Conservation (phyloP, 2,329 filamentous ascomycete genomes). For the Shiraia sp. region DNA sequence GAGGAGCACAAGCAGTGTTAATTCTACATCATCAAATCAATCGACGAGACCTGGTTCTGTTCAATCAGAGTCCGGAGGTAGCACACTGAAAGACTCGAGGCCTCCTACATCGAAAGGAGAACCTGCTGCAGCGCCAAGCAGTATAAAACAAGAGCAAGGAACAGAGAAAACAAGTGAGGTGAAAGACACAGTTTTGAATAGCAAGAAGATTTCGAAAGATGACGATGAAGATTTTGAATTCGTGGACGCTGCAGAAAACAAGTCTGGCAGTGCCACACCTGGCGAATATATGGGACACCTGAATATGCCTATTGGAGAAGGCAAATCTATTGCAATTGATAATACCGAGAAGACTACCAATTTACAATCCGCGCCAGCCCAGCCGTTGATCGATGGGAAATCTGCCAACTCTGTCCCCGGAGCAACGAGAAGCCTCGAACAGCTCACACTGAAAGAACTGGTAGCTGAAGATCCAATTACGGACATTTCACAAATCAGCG, state of each 20-base stretch:
- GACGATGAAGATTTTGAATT: conserved; percentile 54
- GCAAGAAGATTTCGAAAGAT: conserved; percentile 21
- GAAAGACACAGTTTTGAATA: conserved; percentile 6
- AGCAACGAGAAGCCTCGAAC: conserved; percentile 35
- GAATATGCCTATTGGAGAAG: conserved; percentile 26
- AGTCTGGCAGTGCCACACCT: conserved; percentile 52
- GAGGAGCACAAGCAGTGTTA: conserved; percentile 40
- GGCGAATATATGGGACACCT: conserved; percentile 53
- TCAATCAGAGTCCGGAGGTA: conserved; percentile 14
- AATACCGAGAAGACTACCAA: conserved; percentile 25
- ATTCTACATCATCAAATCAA: conserved; percentile 19
- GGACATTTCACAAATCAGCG: conserved; percentile 66
- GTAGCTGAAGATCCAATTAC: conserved; percentile 49
- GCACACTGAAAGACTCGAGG: conserved; percentile 11
- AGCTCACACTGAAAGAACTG: conserved; percentile 32
- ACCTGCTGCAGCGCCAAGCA: conserved; percentile 18
- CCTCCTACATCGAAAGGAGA: conserved; percentile 14
- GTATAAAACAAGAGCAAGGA: conserved; percentile 14
- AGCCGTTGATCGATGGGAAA: conserved; percentile 22
- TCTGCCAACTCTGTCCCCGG: conserved; percentile 25
- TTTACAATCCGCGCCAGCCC: conserved; percentile 25
- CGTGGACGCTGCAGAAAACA: conserved; percentile 59
- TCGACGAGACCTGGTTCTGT: conserved; percentile 31
- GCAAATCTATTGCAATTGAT: conserved; percentile 27
- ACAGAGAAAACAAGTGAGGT: conserved; percentile 1